Base-by-base conservation (phyloP, 2,329 filamentous ascomycete species). In the Epichloe gansuensis region DNA sequence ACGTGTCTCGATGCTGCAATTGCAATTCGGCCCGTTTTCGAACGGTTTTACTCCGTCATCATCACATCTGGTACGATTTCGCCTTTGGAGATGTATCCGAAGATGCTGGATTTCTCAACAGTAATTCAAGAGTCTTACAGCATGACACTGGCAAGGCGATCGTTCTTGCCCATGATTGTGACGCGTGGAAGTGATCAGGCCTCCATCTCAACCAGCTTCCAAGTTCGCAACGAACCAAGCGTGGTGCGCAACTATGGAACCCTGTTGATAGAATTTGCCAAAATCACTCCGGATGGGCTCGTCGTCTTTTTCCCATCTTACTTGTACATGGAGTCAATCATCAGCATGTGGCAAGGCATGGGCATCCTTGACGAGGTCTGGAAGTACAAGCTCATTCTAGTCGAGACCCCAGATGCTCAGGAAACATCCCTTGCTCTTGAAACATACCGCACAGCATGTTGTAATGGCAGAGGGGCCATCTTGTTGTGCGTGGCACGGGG, bases 251-350 rank as follows among this genome's bases (percentile, higher is more conserved):
- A 98, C 67, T 98, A 96, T 61, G 94, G 93, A 45, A 93, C 85
- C 58, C 76, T 98, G 2, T 75, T 98, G 35, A 93, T 91, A 7
- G 93, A 98, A 65, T 97, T 98, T 66, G 88, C 90, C 51, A 94
- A 91, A 67, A 84, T 97, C 58, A 98, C 93, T 0, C 94, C 93
- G 0, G 93, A 98, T 62, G 93, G 93, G 35, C 84, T 98, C 68
- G 93, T 98, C n/a, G 93, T 98, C 41, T 98, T 98, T 75, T 98
- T 98, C 67, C 94, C 93, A 0, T 95, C 90, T 0, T 98, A 98
- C 62, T 78, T 98, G 1, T 98, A 98, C 72, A 97, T 98, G 93
- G 93, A 98, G 66, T 93, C 86, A 50, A 97, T 97, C 66, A 96
- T 98, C 66, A 91, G 86, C 66, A 95, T 95, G 83, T 98, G 93